Evolutionary conservation across 2,329 filamentous ascomycete genomes (phyloP).

Genomic region (Dothideomycetes sp.): DNA sequence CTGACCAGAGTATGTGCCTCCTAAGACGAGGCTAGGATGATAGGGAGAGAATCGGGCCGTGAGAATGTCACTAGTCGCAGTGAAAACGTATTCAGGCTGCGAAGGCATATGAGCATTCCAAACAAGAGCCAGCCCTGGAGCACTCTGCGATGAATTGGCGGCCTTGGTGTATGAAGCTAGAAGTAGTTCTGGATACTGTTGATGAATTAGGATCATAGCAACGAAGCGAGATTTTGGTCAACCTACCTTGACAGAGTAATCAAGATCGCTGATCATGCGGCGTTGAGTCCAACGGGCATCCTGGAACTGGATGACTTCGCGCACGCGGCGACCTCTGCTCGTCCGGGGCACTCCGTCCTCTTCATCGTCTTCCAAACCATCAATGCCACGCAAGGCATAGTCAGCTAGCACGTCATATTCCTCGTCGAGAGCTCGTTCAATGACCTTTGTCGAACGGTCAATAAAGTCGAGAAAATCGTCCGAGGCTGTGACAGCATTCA

Average conservation of each 20-base stretch:
- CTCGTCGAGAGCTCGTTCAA: slow-evolving; percentile 88
- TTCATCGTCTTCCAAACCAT: slow-evolving; percentile 73
- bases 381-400: slow-evolving; percentile 70
- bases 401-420: slow-evolving; percentile 95
- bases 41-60: slow-evolving; percentile 98
- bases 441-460: slow-evolving; percentile 90
- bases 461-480: slow-evolving; percentile 93
- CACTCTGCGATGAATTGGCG: slow-evolving; percentile 62
- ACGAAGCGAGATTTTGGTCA: too few relatives aligned
- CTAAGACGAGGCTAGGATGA: slow-evolving; percentile 91
- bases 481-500: slow-evolving; percentile 82
- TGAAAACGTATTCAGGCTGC: slow-evolving; percentile 91
- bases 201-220: too few relatives aligned
- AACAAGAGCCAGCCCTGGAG: slow-evolving; percentile 85
- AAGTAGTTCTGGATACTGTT: slow-evolving; percentile 79
- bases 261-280: slow-evolving; percentile 89
- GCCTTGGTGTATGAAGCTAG: slow-evolving; percentile 89
- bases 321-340: slow-evolving; percentile 65
- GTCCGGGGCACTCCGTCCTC: slow-evolving; percentile 58
- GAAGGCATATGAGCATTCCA: slow-evolving; percentile 96
- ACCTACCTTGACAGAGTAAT: slow-evolving; percentile 78
- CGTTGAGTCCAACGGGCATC: slow-evolving; percentile 96
- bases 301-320: slow-evolving; percentile 86
- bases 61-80: slow-evolving; percentile 89
- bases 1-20: slow-evolving; percentile 92